phyloP scores from a whole-genome alignment of 2,329 filamentous ascomycete genomes.

The Xylariaceae sp. region DNA sequence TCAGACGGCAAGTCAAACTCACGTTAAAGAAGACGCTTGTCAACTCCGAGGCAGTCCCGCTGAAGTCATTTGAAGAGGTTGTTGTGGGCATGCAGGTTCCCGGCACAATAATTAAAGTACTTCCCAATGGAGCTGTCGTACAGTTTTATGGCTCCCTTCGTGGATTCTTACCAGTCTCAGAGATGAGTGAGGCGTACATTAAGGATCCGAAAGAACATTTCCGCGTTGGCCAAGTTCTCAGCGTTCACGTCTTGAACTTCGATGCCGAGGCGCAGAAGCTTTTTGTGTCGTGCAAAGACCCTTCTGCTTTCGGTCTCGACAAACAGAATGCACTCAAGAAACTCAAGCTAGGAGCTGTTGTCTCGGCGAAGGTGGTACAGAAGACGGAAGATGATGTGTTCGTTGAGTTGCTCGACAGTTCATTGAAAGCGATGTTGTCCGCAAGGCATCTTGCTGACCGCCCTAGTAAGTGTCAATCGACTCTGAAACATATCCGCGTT shows the following conservation, averaged over 20 bases:
- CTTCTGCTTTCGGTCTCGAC: conserved; percentile 72
- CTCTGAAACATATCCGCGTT: conserved; percentile 79
- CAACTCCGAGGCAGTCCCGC: conserved; percentile 81
- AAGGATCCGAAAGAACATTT: conserved; percentile 89
- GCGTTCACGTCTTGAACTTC: conserved; percentile 82
- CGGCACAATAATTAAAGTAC: conserved; percentile 83
- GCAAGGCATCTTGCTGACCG: conserved; percentile 84
- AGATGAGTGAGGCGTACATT: conserved; percentile 98
- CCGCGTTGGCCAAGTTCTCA: conserved; percentile 85
- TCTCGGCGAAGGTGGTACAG: conserved; percentile 79
- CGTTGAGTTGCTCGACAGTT: conserved; percentile 73
- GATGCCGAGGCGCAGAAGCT: conserved; percentile 72
- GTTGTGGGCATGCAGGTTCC: conserved; percentile 75
- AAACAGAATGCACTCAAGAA: conserved; percentile 77
- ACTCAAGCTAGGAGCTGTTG: conserved; percentile 72
- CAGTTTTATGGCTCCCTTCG: conserved; percentile 86
- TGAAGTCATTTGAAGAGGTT: conserved; percentile 77
- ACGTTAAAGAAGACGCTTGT: conserved; percentile 94
- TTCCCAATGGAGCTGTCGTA: conserved; percentile 79
- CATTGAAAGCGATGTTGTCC: conserved; percentile 76
- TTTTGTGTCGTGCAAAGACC: conserved; percentile 91
- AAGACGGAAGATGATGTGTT: conserved; percentile 77
- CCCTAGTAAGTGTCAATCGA: conserved; percentile 70
- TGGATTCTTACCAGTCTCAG: conserved; percentile 87
- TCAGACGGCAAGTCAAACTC: conserved; percentile 78